Base-by-base conservation (phyloP, 2,329 filamentous ascomycete genomes). In the Diaporthe vexans region DNA sequence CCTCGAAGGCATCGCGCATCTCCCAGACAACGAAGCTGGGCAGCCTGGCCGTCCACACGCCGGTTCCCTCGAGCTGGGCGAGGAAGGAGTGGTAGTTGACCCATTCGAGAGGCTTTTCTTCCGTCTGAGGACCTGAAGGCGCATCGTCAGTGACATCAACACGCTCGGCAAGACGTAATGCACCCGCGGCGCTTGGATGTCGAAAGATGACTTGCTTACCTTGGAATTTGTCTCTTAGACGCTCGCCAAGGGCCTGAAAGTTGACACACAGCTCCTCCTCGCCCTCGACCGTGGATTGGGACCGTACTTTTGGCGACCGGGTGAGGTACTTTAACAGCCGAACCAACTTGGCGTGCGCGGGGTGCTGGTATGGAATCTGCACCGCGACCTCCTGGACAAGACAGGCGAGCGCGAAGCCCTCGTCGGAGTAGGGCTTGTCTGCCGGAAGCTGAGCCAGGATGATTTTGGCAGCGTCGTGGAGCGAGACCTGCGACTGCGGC, bases 61-160 rank as follows among this genome's bases (percentile, higher is more conserved):
- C 57, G 0, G 57, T 1, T 0, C 35, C 57, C 35, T 61, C 57
- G 0, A 61, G 35, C 37, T 29, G 57, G n/a, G 57, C 57, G n/a
- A 61, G 57, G n/a, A 61, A 61, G 13, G 57, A 35, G n/a, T 61
- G 57, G n/a, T 43, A 61, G 57, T 61, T 61, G n/a, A 43, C 57
- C 57, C 57, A 61, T 10, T 61, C 35, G 35, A 43, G 5, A 7
- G 57, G 57, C n/a, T 35, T 29, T 3, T 61, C 8, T 61, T 61
- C 35, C 15, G 57, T n/a, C 57, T 61, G n/a, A n/a, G 35, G 57
- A 6, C 57, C 57, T 61, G 35, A 13, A 3, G 35, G 37, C 3
- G 0, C 3, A 6, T 61, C 3, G 35, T 61, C 15, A n/a, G n/a
- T n/a, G n/a, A n/a, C n/a, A n/a, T n/a, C n/a, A n/a, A n/a, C n/a